Percentiles rank a stretch among this genome's conserved stretches.
Conservation (phyloP, 2,329 filamentous ascomycete genomes). For the Colletotrichum spinosum region DNA sequence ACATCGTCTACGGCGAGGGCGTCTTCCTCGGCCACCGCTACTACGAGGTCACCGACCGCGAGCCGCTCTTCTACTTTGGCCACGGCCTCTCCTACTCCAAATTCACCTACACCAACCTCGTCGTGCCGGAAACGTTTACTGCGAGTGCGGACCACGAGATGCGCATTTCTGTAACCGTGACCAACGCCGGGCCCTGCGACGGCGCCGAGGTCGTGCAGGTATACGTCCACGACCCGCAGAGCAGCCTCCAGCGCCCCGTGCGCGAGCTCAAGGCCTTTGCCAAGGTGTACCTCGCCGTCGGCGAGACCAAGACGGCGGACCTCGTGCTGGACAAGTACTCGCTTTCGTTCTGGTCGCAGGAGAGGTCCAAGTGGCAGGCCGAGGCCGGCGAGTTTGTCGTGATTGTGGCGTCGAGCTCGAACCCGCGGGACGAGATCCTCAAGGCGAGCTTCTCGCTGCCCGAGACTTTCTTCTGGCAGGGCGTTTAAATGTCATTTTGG, state of each 20-base stretch:
- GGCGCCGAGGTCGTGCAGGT: constrained; percentile 61
- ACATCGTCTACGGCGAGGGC: constrained; percentile 82
- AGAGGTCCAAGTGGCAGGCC: constrained; percentile 71
- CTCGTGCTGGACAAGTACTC: constrained; percentile 49
- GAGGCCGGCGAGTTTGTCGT: constrained; percentile 75
- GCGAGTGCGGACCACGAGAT: constrained; percentile 54
- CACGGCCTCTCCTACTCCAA: constrained; percentile 83
- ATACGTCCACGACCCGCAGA: constrained; percentile 59
- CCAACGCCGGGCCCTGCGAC: constrained; percentile 22
- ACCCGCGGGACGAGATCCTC: constrained; percentile 27
- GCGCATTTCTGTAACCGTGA: constrained; percentile 39
- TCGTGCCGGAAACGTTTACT: constrained; percentile 51
- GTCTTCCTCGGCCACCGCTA: constrained; percentile 85
- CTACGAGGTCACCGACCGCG: constrained; percentile 77
- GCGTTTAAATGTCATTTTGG: constrained; percentile 1
- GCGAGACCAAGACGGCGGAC: constrained; percentile 67
- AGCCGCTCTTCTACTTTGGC: constrained; percentile 81
- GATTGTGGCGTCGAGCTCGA: constrained; percentile 53
- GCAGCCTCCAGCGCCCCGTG: constrained; percentile 61
- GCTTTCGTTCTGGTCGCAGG: constrained; percentile 76
- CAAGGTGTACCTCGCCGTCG: constrained; percentile 72
- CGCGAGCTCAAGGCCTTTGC: constrained; percentile 75
- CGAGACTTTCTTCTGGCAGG: constrained; percentile 34
- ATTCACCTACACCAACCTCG: constrained; percentile 68
- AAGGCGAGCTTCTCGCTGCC: constrained; percentile 22